Base-by-base conservation (phyloP, 371 early-diverging fungal genomes). In the Circinella umbellata region DNA sequence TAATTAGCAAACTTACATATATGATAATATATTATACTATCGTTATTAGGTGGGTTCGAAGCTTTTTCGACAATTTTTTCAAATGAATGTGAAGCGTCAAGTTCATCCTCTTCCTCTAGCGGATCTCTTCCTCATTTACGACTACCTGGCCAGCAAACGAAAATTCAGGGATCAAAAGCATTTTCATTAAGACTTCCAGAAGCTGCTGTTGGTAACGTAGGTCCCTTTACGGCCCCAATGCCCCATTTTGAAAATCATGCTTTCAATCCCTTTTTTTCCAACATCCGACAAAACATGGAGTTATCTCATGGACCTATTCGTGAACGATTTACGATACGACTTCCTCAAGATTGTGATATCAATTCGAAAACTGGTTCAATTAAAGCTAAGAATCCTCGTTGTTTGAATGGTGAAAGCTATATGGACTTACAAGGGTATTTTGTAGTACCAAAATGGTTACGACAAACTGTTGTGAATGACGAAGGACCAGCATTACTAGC, bases 161-260 rank as follows among this genome's bases (percentile, higher is more conserved):
- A 37, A 59, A 4, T 34, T 4, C 51, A 35, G 15, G 73, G 68
- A n/a, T 70, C 74, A 64, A 76, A 79, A 8, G 78, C 81, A 18
- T 78, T 75, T 53, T 57, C 57, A 18, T 14, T 57, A 10, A 57
- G n/a, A 4, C 64, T 85, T 15, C 66, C 78, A 6, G 66, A 80
- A 37, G 61, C 65, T 84, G 27, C 66, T 76, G 6, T 63, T 78
- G 34, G 55, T 62, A n/a, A 60, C 75, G 3, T 64, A 5, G 70
- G 70, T 7, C 81, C 81, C 2, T 80, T 80, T 53, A 80, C 81
- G 17, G 80, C 85, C 10, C 80, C 80, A 1, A 75, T 75, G 71
- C 78, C 83, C 38, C 75, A 77, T 46, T 75, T 84, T 69, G 74
- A 76, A 57, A 79, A 80, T 35, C 74, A 80, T 39, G 69, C 75